Evolutionary conservation across 768 basidiomycete genomes (phyloP).

Genomic region (Russula virescens): DNA sequence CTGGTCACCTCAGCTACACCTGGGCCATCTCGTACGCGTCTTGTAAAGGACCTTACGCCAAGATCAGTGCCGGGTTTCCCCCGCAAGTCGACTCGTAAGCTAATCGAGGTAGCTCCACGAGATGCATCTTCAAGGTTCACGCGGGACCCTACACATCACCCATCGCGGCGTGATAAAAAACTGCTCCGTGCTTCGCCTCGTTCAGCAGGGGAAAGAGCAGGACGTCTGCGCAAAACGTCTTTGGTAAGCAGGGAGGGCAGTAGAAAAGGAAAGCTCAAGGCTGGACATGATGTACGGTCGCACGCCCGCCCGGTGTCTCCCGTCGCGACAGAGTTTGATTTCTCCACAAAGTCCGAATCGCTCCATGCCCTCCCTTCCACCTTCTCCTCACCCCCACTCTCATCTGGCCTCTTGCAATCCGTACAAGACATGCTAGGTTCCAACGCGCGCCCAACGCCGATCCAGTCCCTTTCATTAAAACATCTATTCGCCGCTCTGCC

Average conservation of each 20-base stretch:
- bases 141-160: slow-evolving; percentile 8
- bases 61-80: background rate
- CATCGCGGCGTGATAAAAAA: background rate
- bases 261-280: background rate
- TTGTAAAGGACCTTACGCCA: slow-evolving; percentile 22
- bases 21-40: slow-evolving; percentile 21
- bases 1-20: slow-evolving; percentile 34
- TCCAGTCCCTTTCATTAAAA: slow-evolving; percentile 70
- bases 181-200: background rate
- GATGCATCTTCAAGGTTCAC: slow-evolving; percentile 3
- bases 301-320: background rate
- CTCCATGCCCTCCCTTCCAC: slow-evolving; percentile 31
- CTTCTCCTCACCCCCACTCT: slow-evolving; percentile 66
- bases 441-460: slow-evolving; percentile 58
- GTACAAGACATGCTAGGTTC: slow-evolving; percentile 54
- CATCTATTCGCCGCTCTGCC: slow-evolving; percentile 43
- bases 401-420: slow-evolving; percentile 56
- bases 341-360: slow-evolving; percentile 27
- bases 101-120: slow-evolving; percentile 20
- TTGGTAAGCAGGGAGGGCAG: background rate
- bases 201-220: background rate
- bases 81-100: slow-evolving; percentile 10
- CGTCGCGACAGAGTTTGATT: slow-evolving; percentile 36
- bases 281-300: background rate
- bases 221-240: background rate